phyloP scores from a whole-genome alignment of 352 stramenopile genomes.

The Globisporangium orthogonon region DNA sequence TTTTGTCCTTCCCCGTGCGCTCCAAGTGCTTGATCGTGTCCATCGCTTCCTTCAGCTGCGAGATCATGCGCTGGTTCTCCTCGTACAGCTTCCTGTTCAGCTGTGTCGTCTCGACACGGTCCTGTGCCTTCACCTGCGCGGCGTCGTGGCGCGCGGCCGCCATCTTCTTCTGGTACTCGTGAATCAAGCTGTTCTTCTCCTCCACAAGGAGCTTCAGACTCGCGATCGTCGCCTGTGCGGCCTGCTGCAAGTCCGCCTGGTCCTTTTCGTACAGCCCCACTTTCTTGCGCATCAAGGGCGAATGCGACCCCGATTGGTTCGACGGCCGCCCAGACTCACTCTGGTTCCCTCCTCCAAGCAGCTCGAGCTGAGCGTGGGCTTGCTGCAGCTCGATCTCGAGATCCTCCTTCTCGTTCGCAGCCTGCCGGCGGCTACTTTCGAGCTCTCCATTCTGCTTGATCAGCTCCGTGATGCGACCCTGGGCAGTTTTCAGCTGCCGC shows the following conservation, averaged over 20 bases:
- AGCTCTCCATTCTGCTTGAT: slow-evolving; percentile 33
- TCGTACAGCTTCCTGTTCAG: slow-evolving; percentile 69
- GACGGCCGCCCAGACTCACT: neutral
- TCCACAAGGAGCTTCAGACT: slow-evolving; percentile 75
- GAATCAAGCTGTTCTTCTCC: slow-evolving; percentile 68
- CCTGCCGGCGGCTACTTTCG: slow-evolving; percentile 35
- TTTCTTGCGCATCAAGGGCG: slow-evolving; percentile 51
- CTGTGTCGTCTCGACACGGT: slow-evolving; percentile 43
- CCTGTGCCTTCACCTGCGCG: slow-evolving; percentile 39
- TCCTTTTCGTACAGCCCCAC: slow-evolving; percentile 75
- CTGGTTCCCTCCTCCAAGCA: neutral
- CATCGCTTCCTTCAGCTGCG: slow-evolving; percentile 60
- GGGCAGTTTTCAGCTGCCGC: slow-evolving; percentile 33
- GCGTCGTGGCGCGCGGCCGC: slow-evolving; percentile 35
- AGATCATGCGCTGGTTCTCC: slow-evolving; percentile 74
- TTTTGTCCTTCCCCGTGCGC: slow-evolving; percentile 42
- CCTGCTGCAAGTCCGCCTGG: slow-evolving; percentile 62
- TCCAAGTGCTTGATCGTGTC: slow-evolving; percentile 63
- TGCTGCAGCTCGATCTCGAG: slow-evolving; percentile 59
- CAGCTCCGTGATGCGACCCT: slow-evolving; percentile 36
- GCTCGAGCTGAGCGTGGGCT: slow-evolving; percentile 23
- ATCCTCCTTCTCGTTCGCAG: slow-evolving; percentile 43
- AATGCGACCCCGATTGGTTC: slow-evolving; percentile 13
- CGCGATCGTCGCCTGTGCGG: slow-evolving; percentile 69
- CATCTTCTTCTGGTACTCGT: slow-evolving; percentile 57